These are phyloP conservation scores for Macaranga tanarius DNA, from an alignment of 441 rosid species.

Conservation along the genomic window DNA sequence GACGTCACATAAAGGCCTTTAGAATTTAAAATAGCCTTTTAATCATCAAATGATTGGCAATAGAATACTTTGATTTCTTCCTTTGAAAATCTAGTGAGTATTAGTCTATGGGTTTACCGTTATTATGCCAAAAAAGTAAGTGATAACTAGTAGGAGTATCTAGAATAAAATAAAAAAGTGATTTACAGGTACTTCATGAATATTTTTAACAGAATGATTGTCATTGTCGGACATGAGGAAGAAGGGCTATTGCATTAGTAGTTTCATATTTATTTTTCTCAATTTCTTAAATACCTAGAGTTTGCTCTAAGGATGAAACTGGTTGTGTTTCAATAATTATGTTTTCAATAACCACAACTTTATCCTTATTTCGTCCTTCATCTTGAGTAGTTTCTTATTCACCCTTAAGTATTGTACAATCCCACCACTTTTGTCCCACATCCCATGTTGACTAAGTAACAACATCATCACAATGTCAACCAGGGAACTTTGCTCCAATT, in stretches of 20 bases:
- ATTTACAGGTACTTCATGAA: neutral
- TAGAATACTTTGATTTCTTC: neutral
- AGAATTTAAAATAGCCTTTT: neutral
- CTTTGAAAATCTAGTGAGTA: neutral
- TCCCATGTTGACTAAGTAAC: neutral
- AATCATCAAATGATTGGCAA: neutral
- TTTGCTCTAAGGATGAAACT: neutral
- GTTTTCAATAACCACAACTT: neutral
- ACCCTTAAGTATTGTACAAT: neutral
- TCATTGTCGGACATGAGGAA: neutral
- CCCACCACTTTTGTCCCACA: neutral
- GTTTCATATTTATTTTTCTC: neutral
- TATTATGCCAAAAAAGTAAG: neutral
- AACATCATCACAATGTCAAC: neutral
- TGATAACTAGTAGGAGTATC: neutral
- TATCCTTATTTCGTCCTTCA: neutral
- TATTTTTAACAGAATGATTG: neutral
- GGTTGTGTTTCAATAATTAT: neutral
- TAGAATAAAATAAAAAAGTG: neutral
- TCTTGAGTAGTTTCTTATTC: too few species aligned
- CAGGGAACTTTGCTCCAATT: neutral
- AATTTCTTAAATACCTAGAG: neutral
- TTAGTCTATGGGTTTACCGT: neutral
- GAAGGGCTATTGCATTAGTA: neutral
- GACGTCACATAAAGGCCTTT: too few species aligned